Evolutionary conservation across 2,329 filamentous ascomycete species (phyloP).

Genomic region (Acephala macrosclerotiorum): DNA sequence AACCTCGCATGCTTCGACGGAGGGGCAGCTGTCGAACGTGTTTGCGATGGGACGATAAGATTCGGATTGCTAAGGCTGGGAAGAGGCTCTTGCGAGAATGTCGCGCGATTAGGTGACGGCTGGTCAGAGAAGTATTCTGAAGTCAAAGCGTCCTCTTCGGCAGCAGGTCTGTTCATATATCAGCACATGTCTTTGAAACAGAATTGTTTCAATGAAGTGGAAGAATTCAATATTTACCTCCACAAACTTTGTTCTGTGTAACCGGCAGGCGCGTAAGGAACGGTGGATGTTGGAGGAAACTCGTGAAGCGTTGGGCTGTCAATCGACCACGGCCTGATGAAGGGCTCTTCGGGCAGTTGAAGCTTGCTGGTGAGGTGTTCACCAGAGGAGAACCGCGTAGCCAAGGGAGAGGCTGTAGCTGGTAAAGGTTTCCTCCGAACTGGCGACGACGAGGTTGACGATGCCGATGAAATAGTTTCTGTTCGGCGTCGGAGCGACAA

Average conservation of each 20-base stretch:
- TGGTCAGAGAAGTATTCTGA: constrained; percentile 28
- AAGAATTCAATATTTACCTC: constrained; percentile 25
- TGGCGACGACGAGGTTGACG: constrained; percentile 38
- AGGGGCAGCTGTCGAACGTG: constrained; percentile 21
- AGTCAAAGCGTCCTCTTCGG: constrained; percentile 37
- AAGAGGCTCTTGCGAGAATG: constrained; percentile 26
- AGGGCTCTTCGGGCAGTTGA: constrained; percentile 58
- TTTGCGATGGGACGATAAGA: constrained; percentile 36
- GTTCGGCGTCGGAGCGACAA: constrained; percentile 36
- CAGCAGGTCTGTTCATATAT: constrained; percentile 34
- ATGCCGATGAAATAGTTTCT: constrained; percentile 33
- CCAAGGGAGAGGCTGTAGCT: constrained; percentile 59
- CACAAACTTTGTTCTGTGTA: constrained; percentile 23
- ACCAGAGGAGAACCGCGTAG: constrained; percentile 55
- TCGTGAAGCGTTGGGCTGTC: constrained; percentile 71
- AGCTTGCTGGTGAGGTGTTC: constrained; percentile 46
- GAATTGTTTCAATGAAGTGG: constrained; percentile 25
- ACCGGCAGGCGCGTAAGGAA: constrained; percentile 23
- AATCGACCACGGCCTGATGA: constrained; percentile 61
- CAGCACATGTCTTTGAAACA: constrained; percentile 30
- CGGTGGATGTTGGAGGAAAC: constrained; percentile 49
- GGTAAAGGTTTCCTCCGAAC: constrained; percentile 69
- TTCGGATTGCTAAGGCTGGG: constrained; percentile 35
- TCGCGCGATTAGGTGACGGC: constrained; percentile 24
- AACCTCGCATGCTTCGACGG: constrained; percentile 41